Base-by-base conservation (phyloP, 1,284 basidiomycete species). In the Cutaneotrichosporon sp. region DNA sequence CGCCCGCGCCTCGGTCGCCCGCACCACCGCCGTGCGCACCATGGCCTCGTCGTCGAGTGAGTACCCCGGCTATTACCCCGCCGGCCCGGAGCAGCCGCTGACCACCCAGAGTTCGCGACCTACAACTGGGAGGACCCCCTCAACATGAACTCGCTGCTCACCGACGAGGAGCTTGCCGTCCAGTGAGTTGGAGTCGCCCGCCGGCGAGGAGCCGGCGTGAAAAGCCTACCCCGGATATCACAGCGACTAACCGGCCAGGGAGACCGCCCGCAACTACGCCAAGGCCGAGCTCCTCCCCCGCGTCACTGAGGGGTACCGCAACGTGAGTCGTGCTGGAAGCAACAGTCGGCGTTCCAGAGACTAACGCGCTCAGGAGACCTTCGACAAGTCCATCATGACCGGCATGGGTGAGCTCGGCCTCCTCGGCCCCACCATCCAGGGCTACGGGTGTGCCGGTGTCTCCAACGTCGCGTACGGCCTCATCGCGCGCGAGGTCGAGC, bases 351-450 rank as follows among this genome's bases (percentile, higher is more conserved):
- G 13, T 47, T 22, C 10, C 46, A 25, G 18, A 42, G 29, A 9
- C 54, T 27, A 42, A 29, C 24, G 16, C 11, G 25, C 25, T 11
- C 56, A 74, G 71, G 77, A 77, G 92, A 89, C 89, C 68, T 95
- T 93, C 79, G 86, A 95, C 77, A 84, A 84, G 61, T 80, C 83
- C 18, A 87, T 95, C 62, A 82, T 98, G 34, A 86, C 87, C 14
- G 91, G 95, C 74, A 95, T 98, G 90, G 95, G 95, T n/a, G 84
- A 88, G 65, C 83, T 97, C 3, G 95, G 95, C 4, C 81, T 98
- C 18, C 83, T 97, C 2, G 95, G 95, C 0, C 87, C 94, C 1
- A 97, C 94, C 0, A 97, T 98, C 69, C 77, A 90, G 64, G 95
- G 92, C 1, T 97, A 97, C 72, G 93, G 91, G 31, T 99, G 95